These are phyloP conservation scores for Beauveria caledonica DNA, from an alignment of 2,329 filamentous ascomycete genomes.

Conservation along the genomic window DNA sequence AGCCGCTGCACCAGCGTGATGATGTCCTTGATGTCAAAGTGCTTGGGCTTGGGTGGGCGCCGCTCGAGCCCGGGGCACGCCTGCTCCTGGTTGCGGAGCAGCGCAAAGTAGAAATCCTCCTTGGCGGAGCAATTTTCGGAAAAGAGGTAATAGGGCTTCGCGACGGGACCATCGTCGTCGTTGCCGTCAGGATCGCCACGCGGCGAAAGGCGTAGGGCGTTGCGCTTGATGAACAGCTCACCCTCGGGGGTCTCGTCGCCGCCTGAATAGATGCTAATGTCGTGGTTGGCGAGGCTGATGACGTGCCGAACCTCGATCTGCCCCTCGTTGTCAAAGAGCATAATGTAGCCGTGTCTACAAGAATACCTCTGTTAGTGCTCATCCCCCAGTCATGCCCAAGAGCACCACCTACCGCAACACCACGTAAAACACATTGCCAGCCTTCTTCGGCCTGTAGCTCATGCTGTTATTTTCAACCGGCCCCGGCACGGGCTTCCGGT, in stretches of 20 bases:
- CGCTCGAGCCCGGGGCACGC: slow-evolving; percentile 43
- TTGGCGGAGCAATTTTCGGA: slow-evolving; percentile 94
- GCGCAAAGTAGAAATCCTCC: slow-evolving; percentile 94
- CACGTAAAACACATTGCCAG: slow-evolving; percentile 87
- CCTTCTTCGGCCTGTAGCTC: slow-evolving; percentile 51
- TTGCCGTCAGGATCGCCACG: slow-evolving; percentile 45
- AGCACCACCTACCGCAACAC: slow-evolving; percentile 58
- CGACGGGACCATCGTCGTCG: slow-evolving; percentile 49
- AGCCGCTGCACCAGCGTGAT: slow-evolving; percentile 83
- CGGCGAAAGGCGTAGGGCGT: slow-evolving; percentile 74
- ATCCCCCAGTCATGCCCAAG: no score
- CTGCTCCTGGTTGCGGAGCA: slow-evolving; percentile 76
- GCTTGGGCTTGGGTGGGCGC: slow-evolving; percentile 57
- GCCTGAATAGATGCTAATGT: slow-evolving; percentile 76
- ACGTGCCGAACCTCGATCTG: slow-evolving; percentile 95
- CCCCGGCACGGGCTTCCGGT: slow-evolving; percentile 53
- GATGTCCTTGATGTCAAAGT: slow-evolving; percentile 78
- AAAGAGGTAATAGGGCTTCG: slow-evolving; percentile 88
- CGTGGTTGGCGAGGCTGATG: slow-evolving; percentile 82
- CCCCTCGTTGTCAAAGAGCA: slow-evolving; percentile 94
- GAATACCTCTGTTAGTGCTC: neutral
- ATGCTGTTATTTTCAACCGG: slow-evolving; percentile 40
- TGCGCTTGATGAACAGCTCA: slow-evolving; percentile 92
- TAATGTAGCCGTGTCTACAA: slow-evolving; percentile 81
- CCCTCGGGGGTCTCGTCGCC: slow-evolving; percentile 74